Evolutionary conservation across 169 alveolate species (phyloP).

Genomic region (Perkinsus olseni): DNA sequence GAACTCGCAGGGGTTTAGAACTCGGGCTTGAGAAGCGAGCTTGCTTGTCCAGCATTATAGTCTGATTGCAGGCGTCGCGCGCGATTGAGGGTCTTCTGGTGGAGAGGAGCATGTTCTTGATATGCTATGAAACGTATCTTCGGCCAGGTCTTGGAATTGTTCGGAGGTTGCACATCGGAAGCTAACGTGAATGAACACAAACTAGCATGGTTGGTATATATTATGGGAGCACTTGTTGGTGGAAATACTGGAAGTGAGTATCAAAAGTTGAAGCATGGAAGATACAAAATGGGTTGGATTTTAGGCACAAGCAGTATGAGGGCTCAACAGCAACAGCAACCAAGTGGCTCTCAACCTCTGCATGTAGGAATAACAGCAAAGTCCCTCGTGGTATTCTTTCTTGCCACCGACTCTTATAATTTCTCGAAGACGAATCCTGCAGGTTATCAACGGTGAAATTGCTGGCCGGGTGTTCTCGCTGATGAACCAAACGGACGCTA

Average conservation of each 20-base stretch:
- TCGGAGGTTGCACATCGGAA: not conserved
- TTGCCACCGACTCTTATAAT: constrained; percentile 14
- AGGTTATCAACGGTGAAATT: constrained; percentile 55
- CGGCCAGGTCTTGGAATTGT: constrained; percentile 22
- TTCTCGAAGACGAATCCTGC: constrained; percentile 38
- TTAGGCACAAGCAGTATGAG: not conserved
- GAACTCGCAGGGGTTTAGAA: no score
- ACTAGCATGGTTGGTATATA: constrained; percentile 55
- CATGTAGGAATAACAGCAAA: not conserved
- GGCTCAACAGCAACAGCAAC: constrained; percentile 2
- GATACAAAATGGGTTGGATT: constrained; percentile 6
- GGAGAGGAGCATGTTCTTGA: no score
- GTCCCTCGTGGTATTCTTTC: not conserved
- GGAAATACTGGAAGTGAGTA: constrained; percentile 2
- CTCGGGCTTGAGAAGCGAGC: no score
- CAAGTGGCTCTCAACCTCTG: constrained; percentile 23
- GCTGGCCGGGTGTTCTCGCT: constrained; percentile 57
- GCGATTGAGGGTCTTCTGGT: no score
- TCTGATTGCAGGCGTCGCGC: no score
- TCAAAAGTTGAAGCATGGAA: not conserved
- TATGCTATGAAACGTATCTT: no score
- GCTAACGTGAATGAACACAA: constrained; percentile 17
- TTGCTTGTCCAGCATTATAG: no score
- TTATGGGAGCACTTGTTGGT: constrained; percentile 51
- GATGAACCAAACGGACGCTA: constrained; percentile 48